Conservation (phyloP, 495 filamentous ascomycete genomes). For the Hypoxylon fuscum region DNA sequence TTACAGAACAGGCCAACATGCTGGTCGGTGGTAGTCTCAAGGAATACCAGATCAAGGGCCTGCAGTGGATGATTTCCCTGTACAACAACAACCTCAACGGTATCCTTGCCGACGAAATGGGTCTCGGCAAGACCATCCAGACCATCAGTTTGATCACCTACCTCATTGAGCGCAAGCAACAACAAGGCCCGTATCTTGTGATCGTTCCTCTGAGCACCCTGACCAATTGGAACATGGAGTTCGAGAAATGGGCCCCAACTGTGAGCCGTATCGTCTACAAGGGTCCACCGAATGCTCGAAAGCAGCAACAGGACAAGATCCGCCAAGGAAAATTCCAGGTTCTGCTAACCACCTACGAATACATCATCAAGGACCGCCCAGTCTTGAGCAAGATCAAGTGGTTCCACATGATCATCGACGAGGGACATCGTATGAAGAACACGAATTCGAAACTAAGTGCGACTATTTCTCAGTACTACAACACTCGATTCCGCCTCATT, state of each 20-base stretch:
- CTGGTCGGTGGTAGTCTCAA: constrained; percentile 92
- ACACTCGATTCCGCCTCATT: constrained; percentile 92
- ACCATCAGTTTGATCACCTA: constrained; percentile 98
- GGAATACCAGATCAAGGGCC: constrained; percentile 96
- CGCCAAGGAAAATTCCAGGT: constrained; percentile 97
- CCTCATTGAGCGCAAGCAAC: constrained; percentile 93
- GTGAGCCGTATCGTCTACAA: constrained; percentile 93
- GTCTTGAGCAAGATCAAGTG: constrained; percentile 96
- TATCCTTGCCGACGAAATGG: constrained; percentile 99
- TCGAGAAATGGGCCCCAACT: constrained; percentile 97
- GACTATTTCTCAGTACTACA: constrained; percentile 94
- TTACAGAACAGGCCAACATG: constrained; percentile 80
- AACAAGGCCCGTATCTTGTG: constrained; percentile 92
- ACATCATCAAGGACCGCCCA: constrained; percentile 98
- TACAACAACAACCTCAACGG: constrained; percentile 99
- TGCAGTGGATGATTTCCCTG: constrained; percentile 99
- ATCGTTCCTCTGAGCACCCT: constrained; percentile 96
- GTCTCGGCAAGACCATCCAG: constrained; percentile 99
- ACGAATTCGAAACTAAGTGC: constrained; percentile 94
- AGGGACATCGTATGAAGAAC: constrained; percentile 99
- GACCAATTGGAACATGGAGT: constrained; percentile 98
- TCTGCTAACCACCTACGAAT: constrained; percentile 96
- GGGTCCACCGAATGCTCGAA: constrained; percentile 87
- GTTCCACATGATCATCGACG: constrained; percentile 99
- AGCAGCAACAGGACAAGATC: constrained; percentile 91